Percentiles rank a stretch among this genome's conserved stretches.
phyloP scores from a whole-genome alignment of 2,329 filamentous ascomycete genomes.

The Pyrenophora tritici-repentis region DNA sequence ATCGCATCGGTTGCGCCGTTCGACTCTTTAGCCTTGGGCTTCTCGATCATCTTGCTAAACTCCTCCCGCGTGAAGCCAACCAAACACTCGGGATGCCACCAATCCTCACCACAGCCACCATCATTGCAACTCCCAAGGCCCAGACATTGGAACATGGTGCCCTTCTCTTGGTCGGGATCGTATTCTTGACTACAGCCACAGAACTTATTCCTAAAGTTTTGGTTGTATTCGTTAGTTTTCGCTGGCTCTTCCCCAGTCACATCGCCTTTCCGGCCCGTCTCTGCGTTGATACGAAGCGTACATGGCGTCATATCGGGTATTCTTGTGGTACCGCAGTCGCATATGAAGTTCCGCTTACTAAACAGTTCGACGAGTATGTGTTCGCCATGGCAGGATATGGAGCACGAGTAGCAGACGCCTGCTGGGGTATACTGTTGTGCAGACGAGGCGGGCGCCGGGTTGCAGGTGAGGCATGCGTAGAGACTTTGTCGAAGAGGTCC shows the following conservation, averaged over 20 bases:
- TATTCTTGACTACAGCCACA: constrained; percentile 90
- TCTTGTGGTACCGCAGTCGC: constrained; percentile 91
- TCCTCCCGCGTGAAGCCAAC: constrained; percentile 78
- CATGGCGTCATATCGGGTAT: constrained; percentile 74
- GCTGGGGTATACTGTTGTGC: constrained; percentile 71
- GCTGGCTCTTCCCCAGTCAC: constrained; percentile 77
- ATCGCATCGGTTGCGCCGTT: constrained; percentile 15
- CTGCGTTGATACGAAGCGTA: constrained; percentile 71
- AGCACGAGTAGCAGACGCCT: constrained; percentile 95
- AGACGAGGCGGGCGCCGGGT: constrained; percentile 70
- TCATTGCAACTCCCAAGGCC: constrained; percentile 79
- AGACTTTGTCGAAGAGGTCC: constrained; percentile 85
- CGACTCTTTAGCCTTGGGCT: constrained; percentile 21
- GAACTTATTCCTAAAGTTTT: constrained; percentile 92
- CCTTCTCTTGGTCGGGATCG: constrained; percentile 84
- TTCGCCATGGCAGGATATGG: constrained; percentile 94
- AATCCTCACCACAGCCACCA: constrained; percentile 93
- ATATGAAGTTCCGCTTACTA: constrained; percentile 91
- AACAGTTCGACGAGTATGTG: constrained; percentile 96
- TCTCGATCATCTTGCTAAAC: constrained; percentile 58
- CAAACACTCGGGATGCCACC: constrained; percentile 94
- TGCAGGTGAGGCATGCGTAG: constrained; percentile 93
- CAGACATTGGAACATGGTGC: constrained; percentile 97
- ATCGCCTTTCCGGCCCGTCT: constrained; percentile 74
- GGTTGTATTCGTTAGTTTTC: constrained; percentile 83